Evolutionary conservation across 352 stramenopile species (phyloP).

Genomic region (Globisporangium emineosum): DNA sequence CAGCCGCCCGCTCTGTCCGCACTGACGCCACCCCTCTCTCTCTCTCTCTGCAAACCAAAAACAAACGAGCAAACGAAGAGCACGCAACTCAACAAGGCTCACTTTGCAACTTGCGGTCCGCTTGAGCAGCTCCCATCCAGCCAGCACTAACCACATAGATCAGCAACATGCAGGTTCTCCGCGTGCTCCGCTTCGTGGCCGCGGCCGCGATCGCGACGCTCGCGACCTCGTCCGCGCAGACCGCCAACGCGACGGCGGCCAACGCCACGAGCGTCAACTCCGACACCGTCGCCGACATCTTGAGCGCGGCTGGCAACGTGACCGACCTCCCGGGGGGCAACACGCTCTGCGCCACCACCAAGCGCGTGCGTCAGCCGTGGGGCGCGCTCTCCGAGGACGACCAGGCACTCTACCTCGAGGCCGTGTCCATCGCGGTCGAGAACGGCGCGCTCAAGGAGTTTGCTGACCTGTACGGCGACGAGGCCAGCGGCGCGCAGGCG

Average conservation of each 20-base stretch:
- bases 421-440: constrained; percentile 34
- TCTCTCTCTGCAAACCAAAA: background rate
- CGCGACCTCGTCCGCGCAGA: constrained; percentile 5
- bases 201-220: constrained; percentile 7
- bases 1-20: constrained; percentile 5
- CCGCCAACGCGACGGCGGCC: background rate
- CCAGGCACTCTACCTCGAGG: constrained; percentile 58
- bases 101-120: constrained; percentile 14
- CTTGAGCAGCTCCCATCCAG: constrained; percentile 1
- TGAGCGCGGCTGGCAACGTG: constrained; percentile 36
- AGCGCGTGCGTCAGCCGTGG: constrained; percentile 59
- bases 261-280: constrained; percentile 17
- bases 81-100: background rate
- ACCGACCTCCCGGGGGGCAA: constrained; percentile 56
- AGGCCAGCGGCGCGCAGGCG: constrained; percentile 43
- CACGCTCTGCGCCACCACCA: constrained; percentile 25
- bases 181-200: constrained; percentile 13
- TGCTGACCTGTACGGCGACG: constrained; percentile 43
- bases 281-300: constrained; percentile 25
- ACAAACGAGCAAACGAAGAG: background rate
- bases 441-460: constrained; percentile 48
- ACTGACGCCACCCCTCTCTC: constrained; percentile 7
- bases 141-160: background rate
- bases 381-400: constrained; percentile 33
- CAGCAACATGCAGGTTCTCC: constrained; percentile 16